Conservation (phyloP, 306 rosid genomes). For the Urtica urens region DNA sequence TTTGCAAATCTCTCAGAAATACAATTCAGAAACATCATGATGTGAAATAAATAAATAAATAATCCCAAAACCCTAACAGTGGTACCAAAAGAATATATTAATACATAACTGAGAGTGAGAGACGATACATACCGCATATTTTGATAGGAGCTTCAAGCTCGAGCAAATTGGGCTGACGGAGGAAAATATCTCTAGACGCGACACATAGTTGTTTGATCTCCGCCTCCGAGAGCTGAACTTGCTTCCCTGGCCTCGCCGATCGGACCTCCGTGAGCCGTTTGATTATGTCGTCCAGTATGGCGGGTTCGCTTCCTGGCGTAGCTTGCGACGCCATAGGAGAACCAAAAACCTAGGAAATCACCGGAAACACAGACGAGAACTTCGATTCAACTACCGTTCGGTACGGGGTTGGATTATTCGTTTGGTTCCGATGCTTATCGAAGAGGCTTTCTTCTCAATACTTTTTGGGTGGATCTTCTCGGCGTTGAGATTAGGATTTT, state of each 20-base stretch:
- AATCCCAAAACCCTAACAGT: neutral
- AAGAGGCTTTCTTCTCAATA: conserved; percentile 6
- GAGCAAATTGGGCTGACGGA: conserved; percentile 75
- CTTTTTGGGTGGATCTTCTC: neutral
- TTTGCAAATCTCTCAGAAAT: too few relatives aligned
- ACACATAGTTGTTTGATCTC: conserved; percentile 89
- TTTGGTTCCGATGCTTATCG: neutral
- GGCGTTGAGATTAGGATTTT: neutral
- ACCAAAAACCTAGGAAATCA: conserved; percentile 19
- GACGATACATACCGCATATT: conserved; percentile 81
- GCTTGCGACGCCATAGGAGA: conserved; percentile 45
- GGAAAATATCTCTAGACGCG: conserved; percentile 68
- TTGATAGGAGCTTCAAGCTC: conserved; percentile 96
- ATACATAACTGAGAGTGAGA: neutral
- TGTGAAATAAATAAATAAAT: neutral
- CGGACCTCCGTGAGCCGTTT: conserved; percentile 74
- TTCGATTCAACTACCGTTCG: neutral
- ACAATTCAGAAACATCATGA: neutral
- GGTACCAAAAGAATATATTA: neutral
- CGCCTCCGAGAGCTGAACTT: conserved; percentile 77
- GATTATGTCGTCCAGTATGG: conserved; percentile 76
- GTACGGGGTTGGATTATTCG: neutral
- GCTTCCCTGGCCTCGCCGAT: conserved; percentile 71
- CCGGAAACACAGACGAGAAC: neutral
- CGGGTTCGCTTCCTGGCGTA: conserved; percentile 55